Conservation (phyloP, 2,329 filamentous ascomycete genomes). For the Aureobasidium sp. region DNA sequence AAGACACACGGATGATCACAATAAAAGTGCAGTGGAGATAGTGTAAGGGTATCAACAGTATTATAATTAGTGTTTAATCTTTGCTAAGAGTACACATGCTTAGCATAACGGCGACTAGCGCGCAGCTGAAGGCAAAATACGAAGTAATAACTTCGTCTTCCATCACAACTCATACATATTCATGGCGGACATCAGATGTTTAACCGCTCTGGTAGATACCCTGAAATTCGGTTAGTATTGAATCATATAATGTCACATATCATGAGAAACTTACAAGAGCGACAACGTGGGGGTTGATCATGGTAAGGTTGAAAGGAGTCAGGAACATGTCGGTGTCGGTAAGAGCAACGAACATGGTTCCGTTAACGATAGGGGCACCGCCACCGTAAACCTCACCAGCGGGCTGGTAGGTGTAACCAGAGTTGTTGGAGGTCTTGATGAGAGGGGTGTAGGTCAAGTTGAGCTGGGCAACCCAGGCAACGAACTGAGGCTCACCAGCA, state of each 20-base stretch:
- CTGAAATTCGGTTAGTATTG: too few species aligned
- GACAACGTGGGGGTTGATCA: constrained; percentile 67
- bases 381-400: constrained; percentile 57
- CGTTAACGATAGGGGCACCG: constrained; percentile 62
- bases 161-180: background rate
- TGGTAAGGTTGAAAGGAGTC: constrained; percentile 66
- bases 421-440: constrained; percentile 55
- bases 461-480: constrained; percentile 69
- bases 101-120: background rate
- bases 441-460: constrained; percentile 44
- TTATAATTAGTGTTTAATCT: constrained; percentile 9
- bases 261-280: too few species aligned
- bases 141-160: background rate
- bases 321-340: constrained; percentile 60
- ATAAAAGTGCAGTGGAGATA: too few species aligned
- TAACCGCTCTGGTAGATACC: constrained; percentile 53
- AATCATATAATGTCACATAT: too few species aligned
- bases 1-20: too few species aligned
- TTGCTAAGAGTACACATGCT: constrained; percentile 7
- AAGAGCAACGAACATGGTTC: constrained; percentile 69
- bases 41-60: background rate
- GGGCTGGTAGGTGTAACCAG: constrained; percentile 64
- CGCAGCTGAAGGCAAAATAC: background rate
- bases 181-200: background rate
- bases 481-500: constrained; percentile 54